These are phyloP conservation scores for Thielaviopsis euricoi DNA, from an alignment of 2,329 filamentous ascomycete species.

Conservation along the genomic window DNA sequence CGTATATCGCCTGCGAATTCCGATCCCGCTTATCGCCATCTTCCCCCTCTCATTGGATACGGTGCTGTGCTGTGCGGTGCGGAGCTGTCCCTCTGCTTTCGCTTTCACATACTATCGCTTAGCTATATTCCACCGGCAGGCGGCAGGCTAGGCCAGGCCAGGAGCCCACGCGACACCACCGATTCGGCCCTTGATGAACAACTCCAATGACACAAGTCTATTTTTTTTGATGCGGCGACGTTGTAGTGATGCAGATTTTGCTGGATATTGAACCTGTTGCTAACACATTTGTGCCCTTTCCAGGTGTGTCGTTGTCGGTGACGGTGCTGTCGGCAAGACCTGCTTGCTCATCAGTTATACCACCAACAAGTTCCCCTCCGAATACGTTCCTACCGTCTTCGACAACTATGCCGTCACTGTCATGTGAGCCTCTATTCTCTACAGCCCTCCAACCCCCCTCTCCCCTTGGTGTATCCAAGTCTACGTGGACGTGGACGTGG, in stretches of 20 bases:
- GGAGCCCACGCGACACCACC: not conserved
- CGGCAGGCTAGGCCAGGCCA: not conserved
- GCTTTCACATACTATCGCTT: not conserved
- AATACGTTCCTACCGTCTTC: conserved; percentile 99
- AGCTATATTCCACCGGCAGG: not conserved
- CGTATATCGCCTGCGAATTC: not conserved
- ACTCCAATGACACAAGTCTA: not conserved
- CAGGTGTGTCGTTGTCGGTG: conserved; percentile 96
- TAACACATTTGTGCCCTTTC: conserved; percentile 5
- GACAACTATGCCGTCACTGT: conserved; percentile 99
- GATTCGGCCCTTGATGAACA: not conserved
- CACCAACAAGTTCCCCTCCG: conserved; percentile 97
- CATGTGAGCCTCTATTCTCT: conserved; percentile 53
- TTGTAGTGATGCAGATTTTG: not conserved
- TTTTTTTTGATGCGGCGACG: not conserved
- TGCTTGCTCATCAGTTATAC: conserved; percentile 98
- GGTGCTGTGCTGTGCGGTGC: not conserved
- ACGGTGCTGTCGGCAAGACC: conserved; percentile 98
- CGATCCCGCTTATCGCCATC: not conserved
- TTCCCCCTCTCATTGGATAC: too few relatives aligned
- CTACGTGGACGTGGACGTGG: too few relatives aligned
- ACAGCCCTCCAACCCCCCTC: conserved; percentile 7
- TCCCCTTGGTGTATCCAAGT: too few relatives aligned
- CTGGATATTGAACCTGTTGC: not conserved
- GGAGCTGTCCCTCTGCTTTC: not conserved